Base-by-base conservation (phyloP, 257 asterid species). In the Anisodus acutangulus region DNA sequence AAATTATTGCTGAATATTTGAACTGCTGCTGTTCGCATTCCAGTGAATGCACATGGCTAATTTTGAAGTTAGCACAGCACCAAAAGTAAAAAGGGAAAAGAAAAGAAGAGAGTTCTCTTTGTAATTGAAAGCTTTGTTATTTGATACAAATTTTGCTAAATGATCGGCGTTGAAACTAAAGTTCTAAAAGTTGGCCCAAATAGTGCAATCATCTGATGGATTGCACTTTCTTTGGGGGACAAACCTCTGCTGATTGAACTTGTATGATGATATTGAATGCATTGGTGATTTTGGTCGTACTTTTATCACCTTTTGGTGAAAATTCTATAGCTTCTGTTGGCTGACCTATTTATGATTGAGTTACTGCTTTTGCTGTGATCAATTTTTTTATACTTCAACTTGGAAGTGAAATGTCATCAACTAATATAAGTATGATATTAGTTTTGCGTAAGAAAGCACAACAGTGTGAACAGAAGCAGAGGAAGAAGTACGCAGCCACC, bases 391-490 rank as follows among this genome's bases (percentile, higher is more conserved):
- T 49, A 51, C 62, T 49, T 74, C 6, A 74, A 74, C 79, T 70
- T 70, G 79, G 57, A 43, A 17, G 55, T 43, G 57, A 43, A 19
- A 47, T 64, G 31, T 15, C 72, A 81, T 45, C 4, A 26, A 53
- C 63, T 47, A 31, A 47, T 82, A 66, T 63, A 85, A 87, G 83
- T 83, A 79, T 87, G 70, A 10, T 31, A 86, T 31, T 93, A 95
- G 98, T 91, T 86, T 87, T 95, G 88, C 90, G 86, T 80, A 89
- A 83, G 87, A 90, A 94, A 88, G 97, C 97, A 54, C 92, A 86
- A 79, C 92, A 90, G 90, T 78, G 88, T 79, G 97, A 93, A 85
- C 83, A 78, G 81, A 93, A 90, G 90, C 91, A 87, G 84, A 82
- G 86, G 88, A 88, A 86, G 88, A 87, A 82, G 83, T 86, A 87